Evolutionary conservation across 345 rosid species (phyloP).

Genomic region (Linum usitatissimum): DNA sequence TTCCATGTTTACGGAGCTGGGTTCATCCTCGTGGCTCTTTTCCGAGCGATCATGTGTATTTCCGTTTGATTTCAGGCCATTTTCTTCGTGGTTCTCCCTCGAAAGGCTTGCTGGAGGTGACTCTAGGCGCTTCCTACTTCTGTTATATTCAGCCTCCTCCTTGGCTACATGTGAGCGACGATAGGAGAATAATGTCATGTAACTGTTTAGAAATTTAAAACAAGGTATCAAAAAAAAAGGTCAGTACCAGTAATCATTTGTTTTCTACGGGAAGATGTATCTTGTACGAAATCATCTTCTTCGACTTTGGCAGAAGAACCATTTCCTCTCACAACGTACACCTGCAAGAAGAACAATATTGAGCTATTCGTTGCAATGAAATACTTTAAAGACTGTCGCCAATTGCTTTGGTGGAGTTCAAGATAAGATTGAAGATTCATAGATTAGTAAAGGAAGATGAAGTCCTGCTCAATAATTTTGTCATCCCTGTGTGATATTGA

Average conservation of each 20-base stretch:
- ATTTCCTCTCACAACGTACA: constrained; percentile 12
- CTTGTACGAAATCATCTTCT: background rate
- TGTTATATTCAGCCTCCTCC: background rate
- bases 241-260: background rate
- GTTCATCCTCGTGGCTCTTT: background rate
- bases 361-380: constrained; percentile 1
- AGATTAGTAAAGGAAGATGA: background rate
- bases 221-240: too few relatives aligned
- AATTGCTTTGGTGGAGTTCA: background rate
- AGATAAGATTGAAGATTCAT: background rate
- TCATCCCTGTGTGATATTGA: too few relatives aligned
- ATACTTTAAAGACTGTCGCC: background rate
- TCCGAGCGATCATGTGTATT: background rate
- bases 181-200: background rate
- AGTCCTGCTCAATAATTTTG: background rate
- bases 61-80: background rate
- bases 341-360: constrained; percentile 20
- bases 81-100: background rate
- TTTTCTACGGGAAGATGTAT: background rate
- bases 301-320: background rate
- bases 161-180: background rate
- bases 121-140: too few relatives aligned
- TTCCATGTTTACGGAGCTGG: background rate
- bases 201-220: background rate
- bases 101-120: background rate